phyloP scores from a whole-genome alignment of 441 rosid species.

The Iberis amara region DNA sequence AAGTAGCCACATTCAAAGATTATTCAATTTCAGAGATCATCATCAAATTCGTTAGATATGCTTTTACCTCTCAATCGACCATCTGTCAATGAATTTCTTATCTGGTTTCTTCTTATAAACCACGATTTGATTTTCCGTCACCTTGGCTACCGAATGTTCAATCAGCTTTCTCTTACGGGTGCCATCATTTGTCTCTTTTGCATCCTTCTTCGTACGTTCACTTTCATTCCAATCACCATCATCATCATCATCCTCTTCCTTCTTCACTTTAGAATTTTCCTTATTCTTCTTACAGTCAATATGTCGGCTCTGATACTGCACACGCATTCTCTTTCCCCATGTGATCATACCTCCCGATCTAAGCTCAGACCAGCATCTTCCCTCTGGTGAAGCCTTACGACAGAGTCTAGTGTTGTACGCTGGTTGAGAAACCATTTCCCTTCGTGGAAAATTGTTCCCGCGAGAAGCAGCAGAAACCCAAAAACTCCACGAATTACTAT shows the following conservation, averaged over 20 bases:
- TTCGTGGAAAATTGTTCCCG: not conserved
- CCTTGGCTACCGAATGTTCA: slow-evolving; percentile 28
- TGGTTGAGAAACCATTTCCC: slow-evolving; percentile 19
- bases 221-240: no score
- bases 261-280: not conserved
- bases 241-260: slow-evolving; percentile 21
- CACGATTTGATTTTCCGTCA: slow-evolving; percentile 31
- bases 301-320: slow-evolving; percentile 44
- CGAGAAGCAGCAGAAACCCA: slow-evolving; percentile 41
- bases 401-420: slow-evolving; percentile 22
- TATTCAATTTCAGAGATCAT: slow-evolving; percentile 7
- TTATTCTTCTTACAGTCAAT: slow-evolving; percentile 21
- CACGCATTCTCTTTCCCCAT: slow-evolving; percentile 80
- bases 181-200: slow-evolving; percentile 5
- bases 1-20: slow-evolving; percentile 4
- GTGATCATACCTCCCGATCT: slow-evolving; percentile 42
- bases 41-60: not conserved
- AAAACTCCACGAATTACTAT: slow-evolving; percentile 44
- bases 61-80: slow-evolving; percentile 72
- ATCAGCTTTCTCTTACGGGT: slow-evolving; percentile 40
- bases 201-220: not conserved
- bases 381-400: slow-evolving; percentile 32
- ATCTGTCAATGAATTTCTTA: slow-evolving; percentile 52
- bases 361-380: slow-evolving; percentile 48
- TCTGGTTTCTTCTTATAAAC: slow-evolving; percentile 36